These are phyloP conservation scores for Vishniacozyma victoriae DNA, from an alignment of 768 basidiomycete genomes.

Conservation along the genomic window DNA sequence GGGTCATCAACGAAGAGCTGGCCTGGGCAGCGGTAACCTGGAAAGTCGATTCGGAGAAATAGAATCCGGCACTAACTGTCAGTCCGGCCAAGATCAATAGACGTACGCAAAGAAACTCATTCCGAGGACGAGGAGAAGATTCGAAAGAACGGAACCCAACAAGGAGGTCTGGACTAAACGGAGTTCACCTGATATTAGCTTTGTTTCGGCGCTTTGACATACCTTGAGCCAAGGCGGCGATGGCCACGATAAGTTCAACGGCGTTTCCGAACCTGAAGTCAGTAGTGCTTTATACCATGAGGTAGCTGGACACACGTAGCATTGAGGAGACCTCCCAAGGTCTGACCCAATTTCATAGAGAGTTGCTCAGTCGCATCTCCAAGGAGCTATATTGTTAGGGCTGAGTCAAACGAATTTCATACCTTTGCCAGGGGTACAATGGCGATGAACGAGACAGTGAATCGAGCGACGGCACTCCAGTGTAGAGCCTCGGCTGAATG, in stretches of 20 bases:
- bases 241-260: conserved; percentile 82
- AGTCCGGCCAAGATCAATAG: not conserved
- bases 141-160: conserved; percentile 85
- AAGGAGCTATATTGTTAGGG: conserved; percentile 18
- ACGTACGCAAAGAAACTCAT: conserved; percentile 72
- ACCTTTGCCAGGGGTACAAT: conserved; percentile 89
- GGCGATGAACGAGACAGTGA: conserved; percentile 67
- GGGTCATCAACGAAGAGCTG: conserved; percentile 63
- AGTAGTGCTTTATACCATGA: not conserved
- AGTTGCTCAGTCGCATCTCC: conserved; percentile 48
- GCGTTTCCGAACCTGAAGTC: conserved; percentile 40
- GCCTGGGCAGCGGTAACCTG: conserved; percentile 81
- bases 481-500: conserved; percentile 32
- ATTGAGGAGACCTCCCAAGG: conserved; percentile 77
- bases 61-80: conserved; percentile 56
- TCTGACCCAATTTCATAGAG: conserved; percentile 65
- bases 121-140: conserved; percentile 81
- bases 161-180: conserved; percentile 90
- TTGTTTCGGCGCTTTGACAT: conserved; percentile 7
- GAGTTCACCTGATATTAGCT: conserved; percentile 57
- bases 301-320: conserved; percentile 50
- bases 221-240: conserved; percentile 78
- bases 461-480: conserved; percentile 51
- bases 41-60: conserved; percentile 64
- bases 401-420: conserved; percentile 15